phyloP scores from a whole-genome alignment of 192 early-diverging fungal species.

The Nowakowskiella sp. region DNA sequence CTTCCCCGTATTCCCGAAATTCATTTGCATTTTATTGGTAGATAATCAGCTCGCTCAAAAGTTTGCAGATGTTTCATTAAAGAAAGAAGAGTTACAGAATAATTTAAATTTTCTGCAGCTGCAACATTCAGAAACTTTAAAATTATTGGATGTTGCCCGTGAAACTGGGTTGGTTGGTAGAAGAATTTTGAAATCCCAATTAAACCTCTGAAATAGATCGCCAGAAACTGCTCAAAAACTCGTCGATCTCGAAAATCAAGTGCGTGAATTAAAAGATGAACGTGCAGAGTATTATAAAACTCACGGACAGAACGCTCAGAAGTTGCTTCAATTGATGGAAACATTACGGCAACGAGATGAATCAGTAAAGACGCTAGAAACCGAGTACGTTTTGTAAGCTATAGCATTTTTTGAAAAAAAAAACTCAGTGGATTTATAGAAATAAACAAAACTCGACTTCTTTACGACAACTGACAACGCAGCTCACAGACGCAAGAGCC shows the following conservation, averaged over 20 bases:
- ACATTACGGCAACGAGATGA: slow-evolving; percentile 53
- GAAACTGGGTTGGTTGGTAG: too few species aligned
- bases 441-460: not conserved
- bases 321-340: slow-evolving; percentile 80
- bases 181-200: too few species aligned
- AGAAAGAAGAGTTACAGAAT: too few species aligned
- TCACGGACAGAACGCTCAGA: slow-evolving; percentile 85
- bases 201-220: not conserved
- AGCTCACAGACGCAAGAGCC: slow-evolving; percentile 24
- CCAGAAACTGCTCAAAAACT: slow-evolving; percentile 6
- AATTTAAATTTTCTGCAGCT: too few species aligned
- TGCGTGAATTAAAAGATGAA: slow-evolving; percentile 75
- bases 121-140: too few species aligned
- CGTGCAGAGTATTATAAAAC: slow-evolving; percentile 80
- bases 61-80: too few species aligned
- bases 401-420: slow-evolving; percentile 14
- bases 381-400: slow-evolving; percentile 47
- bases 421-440: slow-evolving; percentile 7
- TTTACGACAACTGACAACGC: slow-evolving; percentile 7
- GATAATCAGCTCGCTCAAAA: too few species aligned
- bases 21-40: too few species aligned
- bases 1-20: too few species aligned
- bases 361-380: slow-evolving; percentile 40
- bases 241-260: slow-evolving; percentile 64
- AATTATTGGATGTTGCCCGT: too few species aligned